Evolutionary conservation across 805 yeast species (phyloP), one percentile per base, ranked within the genome.

Genomic region (Metschnikowia amazonensis): DNA sequence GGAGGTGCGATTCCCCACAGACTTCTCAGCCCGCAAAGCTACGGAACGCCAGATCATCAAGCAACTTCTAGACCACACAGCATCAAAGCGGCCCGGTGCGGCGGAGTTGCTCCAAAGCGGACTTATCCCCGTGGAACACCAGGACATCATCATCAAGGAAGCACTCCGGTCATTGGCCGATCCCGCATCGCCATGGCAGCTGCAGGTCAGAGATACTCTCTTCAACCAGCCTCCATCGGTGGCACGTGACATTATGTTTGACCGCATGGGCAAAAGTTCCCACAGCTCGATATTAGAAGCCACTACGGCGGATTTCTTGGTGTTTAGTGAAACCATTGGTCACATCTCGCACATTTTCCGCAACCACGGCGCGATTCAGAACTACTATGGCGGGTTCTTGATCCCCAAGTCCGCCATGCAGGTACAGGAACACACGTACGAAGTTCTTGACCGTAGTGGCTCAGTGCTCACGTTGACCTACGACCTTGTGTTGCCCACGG

Each of bases 151-250:
- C 9, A 86, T 94, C 48, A 85, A 87, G 58, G 96, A 89, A 58
- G 97, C 96, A 0, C 70, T 94, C 52, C 81, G 82, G 52, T 86
- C 89, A 24, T 66, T 94, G 47, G 85, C 96, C 0, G 90, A 89
- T 61, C 92, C 96, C 0, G 81, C 94, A 0, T 87, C 97, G 0
- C 90, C 96, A 1, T 89, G 97, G 95, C 94, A 90, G 53, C 87
- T 82, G 51, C 95, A 89, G 62, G 96, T 94, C 0, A 77, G 97
- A 58, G 86, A 84, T 44, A 85, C 94, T 0, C 67, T 94, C 29
- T 94, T 94, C 63, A 75, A 86, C 13, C 95, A 88, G 56, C 89
- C 96, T 0, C 84, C 89, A 56, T 83, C 84, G 63, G 74, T 86
- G 48, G 96, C 96, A 0, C 82, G 84, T 52, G 97, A 89, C 62